Evolutionary conservation across 352 stramenopile genomes (phyloP).

Genomic region (Phytophthora lateralis): DNA sequence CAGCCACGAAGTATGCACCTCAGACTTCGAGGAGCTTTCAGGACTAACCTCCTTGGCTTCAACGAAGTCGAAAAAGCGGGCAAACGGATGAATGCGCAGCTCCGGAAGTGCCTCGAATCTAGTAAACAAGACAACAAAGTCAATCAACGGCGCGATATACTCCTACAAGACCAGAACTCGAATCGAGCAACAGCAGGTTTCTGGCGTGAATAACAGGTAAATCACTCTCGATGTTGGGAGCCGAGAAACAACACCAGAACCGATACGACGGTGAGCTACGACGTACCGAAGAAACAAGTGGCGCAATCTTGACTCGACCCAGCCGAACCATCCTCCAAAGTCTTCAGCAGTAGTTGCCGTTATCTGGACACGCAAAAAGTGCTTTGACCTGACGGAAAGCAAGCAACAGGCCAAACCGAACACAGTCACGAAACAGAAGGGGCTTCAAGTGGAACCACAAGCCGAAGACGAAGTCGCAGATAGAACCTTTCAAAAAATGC

Average conservation of each 20-base stretch:
- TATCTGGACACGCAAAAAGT: conserved; percentile 85
- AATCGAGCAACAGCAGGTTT: background rate
- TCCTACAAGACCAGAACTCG: background rate
- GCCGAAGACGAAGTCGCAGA: background rate
- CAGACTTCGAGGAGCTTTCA: conserved; percentile 17
- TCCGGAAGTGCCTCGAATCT: conserved; percentile 69
- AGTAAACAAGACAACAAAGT: conserved; percentile 5
- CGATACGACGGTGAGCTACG: background rate
- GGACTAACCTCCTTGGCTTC: conserved; percentile 21
- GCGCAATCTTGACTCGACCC: conserved; percentile 86
- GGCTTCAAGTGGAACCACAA: background rate
- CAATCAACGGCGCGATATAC: conserved; percentile 5
- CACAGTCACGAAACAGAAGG: conserved; percentile 20
- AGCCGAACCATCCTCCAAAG: conserved; percentile 85
- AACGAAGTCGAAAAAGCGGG: conserved; percentile 80
- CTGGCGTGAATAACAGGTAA: background rate
- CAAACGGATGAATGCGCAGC: conserved; percentile 74
- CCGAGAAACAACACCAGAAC: background rate
- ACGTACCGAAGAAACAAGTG: conserved; percentile 79
- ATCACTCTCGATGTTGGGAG: background rate
- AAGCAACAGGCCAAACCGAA: conserved; percentile 4
- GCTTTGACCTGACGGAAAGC: conserved; percentile 55
- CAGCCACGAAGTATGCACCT: conserved; percentile 64
- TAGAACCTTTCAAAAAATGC: conserved; percentile 79
- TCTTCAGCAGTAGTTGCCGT: conserved; percentile 52